Evolutionary conservation across 768 basidiomycete genomes (phyloP).

Genomic region (Rhodotorula kratochvilovae): DNA sequence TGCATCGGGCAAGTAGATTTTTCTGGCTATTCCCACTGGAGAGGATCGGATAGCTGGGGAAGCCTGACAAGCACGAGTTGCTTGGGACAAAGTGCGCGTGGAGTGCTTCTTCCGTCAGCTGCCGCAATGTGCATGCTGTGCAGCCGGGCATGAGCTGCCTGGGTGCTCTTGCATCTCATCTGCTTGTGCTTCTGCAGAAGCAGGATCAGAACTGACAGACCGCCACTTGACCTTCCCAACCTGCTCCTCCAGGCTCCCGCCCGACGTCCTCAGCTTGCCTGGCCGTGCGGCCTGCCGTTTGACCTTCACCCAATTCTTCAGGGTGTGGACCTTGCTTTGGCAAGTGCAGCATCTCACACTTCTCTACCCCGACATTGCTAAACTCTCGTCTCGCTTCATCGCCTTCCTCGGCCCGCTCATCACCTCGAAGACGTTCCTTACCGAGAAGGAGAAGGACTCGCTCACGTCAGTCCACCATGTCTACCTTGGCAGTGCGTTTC

Average conservation of each 20-base stretch:
- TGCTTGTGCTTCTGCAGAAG: no score
- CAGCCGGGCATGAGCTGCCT: no score
- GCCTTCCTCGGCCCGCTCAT: slow-evolving; percentile 67
- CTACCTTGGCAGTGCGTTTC: slow-evolving; percentile 1
- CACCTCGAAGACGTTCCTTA: slow-evolving; percentile 69
- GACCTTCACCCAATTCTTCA: slow-evolving; percentile 75
- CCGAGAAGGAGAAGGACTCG: slow-evolving; percentile 22
- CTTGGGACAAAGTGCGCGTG: no score
- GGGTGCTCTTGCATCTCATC: no score
- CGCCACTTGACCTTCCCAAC: no score
- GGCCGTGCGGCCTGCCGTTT: slow-evolving; percentile 69
- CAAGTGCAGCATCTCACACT: slow-evolving; percentile 63
- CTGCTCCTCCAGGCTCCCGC: no score
- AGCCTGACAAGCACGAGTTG: no score
- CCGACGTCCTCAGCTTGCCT: slow-evolving; percentile 61
- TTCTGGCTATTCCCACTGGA: no score
- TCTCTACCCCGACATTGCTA: slow-evolving; percentile 67
- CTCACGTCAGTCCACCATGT: not conserved
- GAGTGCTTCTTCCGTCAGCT: no score
- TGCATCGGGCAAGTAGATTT: not conserved
- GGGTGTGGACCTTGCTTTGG: slow-evolving; percentile 40
- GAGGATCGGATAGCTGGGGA: no score
- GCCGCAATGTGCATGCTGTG: no score
- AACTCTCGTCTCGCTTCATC: slow-evolving; percentile 57
- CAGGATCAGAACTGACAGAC: no score